Conservation (phyloP, 331 rosid genomes). For the Spiraea crenata region DNA sequence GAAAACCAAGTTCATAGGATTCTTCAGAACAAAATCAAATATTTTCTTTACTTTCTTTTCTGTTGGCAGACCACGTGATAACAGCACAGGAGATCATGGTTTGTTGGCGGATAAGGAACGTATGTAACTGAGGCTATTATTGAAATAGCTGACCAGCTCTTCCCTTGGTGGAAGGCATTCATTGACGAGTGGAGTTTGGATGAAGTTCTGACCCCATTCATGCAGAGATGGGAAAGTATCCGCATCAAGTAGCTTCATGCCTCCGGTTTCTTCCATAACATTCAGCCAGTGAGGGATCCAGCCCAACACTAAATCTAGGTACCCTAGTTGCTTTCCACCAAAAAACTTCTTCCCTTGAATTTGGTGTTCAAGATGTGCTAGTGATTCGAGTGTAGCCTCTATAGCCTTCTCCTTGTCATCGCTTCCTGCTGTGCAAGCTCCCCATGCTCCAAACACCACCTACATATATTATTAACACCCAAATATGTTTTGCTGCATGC, state of each 20-base stretch:
- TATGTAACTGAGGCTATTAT: constrained; percentile 19
- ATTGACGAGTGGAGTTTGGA: constrained; percentile 43
- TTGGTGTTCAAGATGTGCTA: constrained; percentile 42
- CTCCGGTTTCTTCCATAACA: constrained; percentile 49
- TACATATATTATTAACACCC: constrained; percentile 6
- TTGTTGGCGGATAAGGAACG: constrained; percentile 38
- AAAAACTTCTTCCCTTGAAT: constrained; percentile 54
- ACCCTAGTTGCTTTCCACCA: constrained; percentile 52
- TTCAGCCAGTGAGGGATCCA: constrained; percentile 53
- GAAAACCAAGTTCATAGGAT: no score
- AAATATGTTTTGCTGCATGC: no score
- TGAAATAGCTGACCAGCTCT: constrained; percentile 32
- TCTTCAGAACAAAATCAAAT: background rate
- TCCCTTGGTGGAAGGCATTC: constrained; percentile 54
- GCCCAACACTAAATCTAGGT: constrained; percentile 52
- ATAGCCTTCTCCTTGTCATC: constrained; percentile 47
- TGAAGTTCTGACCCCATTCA: constrained; percentile 49
- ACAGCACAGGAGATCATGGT: background rate
- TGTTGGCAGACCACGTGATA: background rate
- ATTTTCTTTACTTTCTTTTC: background rate
- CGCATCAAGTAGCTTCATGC: constrained; percentile 32
- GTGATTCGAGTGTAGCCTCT: constrained; percentile 40
- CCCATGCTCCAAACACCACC: constrained; percentile 32
- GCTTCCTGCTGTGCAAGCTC: constrained; percentile 40
- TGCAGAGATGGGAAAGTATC: constrained; percentile 51